These are phyloP conservation scores for Carex parvula DNA, from an alignment of 176 grass and related monocot genomes.

Conservation along the genomic window DNA sequence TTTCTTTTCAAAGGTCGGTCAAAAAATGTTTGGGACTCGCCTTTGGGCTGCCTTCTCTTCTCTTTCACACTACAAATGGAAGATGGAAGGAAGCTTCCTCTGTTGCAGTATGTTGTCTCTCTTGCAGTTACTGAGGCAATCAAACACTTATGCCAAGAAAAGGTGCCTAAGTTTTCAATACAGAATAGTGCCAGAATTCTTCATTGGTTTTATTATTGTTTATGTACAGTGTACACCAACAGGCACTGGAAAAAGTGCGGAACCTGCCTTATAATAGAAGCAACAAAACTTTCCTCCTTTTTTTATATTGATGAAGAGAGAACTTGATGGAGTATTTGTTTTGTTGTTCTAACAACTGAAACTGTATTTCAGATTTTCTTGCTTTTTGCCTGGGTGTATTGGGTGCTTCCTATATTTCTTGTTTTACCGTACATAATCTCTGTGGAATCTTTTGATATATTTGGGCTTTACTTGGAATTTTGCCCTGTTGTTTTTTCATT, in stretches of 20 bases:
- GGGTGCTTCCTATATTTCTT: neutral
- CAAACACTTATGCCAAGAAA: slow-evolving; percentile 54
- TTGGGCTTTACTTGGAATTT: neutral
- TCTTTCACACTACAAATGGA: slow-evolving; percentile 87
- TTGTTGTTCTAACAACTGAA: neutral
- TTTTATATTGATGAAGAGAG: neutral
- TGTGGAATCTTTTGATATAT: neutral
- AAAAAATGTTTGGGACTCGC: slow-evolving; percentile 90
- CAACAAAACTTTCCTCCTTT: neutral
- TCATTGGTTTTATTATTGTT: neutral
- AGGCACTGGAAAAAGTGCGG: neutral
- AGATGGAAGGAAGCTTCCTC: slow-evolving; percentile 68
- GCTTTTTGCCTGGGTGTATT: neutral
- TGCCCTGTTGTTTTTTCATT: neutral
- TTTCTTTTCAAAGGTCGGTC: slow-evolving; percentile 44
- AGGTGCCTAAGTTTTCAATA: slow-evolving; percentile 33
- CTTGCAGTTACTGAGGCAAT: slow-evolving; percentile 80
- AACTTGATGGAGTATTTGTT: neutral
- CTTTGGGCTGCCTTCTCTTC: slow-evolving; percentile 83
- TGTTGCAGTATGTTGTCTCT: slow-evolving; percentile 86
- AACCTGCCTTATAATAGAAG: neutral
- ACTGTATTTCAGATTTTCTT: neutral
- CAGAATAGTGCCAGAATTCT: neutral
- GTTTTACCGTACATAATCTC: neutral
- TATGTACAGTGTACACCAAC: neutral